Evolutionary conservation across 2,329 filamentous ascomycete genomes (phyloP).

Genomic region (Chalaropsis thielavioides): DNA sequence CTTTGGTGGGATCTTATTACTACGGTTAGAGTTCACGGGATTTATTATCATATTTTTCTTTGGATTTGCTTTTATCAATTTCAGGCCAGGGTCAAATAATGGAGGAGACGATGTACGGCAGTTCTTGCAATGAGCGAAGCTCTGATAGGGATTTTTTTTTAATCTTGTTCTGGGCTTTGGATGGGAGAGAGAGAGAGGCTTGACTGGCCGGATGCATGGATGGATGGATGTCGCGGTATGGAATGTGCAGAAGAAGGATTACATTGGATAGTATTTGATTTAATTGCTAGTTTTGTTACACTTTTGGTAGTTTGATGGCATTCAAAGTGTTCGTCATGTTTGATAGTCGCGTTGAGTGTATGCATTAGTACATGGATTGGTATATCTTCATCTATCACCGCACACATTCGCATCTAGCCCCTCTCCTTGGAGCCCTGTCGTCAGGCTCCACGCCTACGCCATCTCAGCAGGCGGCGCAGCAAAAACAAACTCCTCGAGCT

Average conservation of each 20-base stretch:
- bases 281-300: background rate
- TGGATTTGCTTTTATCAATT: background rate
- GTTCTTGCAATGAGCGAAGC: background rate
- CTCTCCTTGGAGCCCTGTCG: background rate
- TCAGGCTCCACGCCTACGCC: background rate
- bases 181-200: background rate
- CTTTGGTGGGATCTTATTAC: constrained; percentile 1
- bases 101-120: background rate
- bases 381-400: background rate
- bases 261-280: background rate
- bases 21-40: constrained; percentile 3
- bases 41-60: constrained; percentile 4
- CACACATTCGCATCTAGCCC: background rate
- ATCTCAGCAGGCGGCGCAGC: constrained; percentile 20
- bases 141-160: background rate
- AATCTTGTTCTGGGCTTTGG: background rate
- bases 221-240: background rate
- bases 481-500: constrained; percentile 38
- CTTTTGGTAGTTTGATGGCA: background rate
- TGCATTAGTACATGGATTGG: background rate
- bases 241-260: background rate
- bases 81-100: background rate
- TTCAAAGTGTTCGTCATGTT: background rate
- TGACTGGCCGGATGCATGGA: too few relatives aligned
- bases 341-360: background rate